Evolutionary conservation across 176 grass and related monocot genomes (phyloP).

Genomic region (Hsuehochloa calcarea): DNA sequence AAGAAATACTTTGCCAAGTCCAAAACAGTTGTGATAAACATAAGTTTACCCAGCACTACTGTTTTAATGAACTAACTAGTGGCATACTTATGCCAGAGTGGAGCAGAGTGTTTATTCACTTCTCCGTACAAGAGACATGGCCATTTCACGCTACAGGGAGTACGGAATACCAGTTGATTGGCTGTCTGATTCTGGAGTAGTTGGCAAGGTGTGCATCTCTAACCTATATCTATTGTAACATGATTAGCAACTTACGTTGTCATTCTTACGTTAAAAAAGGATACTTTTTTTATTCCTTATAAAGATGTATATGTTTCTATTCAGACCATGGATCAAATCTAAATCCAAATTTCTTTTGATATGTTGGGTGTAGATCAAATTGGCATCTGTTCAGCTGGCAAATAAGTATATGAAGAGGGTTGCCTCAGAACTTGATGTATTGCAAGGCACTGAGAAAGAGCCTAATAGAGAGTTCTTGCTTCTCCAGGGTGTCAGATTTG

Average conservation of each 20-base stretch:
- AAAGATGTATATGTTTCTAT: neutral
- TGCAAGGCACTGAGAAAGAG: conserved; percentile 74
- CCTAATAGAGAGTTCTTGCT: conserved; percentile 90
- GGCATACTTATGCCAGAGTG: conserved; percentile 50
- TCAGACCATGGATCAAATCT: conserved; percentile 4
- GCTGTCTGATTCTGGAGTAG: conserved; percentile 76
- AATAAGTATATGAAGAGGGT: conserved; percentile 97
- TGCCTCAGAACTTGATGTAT: conserved; percentile 73
- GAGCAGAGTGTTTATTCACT: conserved; percentile 93
- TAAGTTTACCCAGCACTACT: neutral
- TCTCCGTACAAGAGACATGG: conserved; percentile 83
- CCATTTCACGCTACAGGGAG: conserved; percentile 76
- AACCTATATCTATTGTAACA: neutral
- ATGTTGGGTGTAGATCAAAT: conserved; percentile 73
- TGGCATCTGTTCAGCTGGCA: conserved; percentile 87
- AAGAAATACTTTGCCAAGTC: neutral
- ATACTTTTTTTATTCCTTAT: neutral
- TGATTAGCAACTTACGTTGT: neutral
- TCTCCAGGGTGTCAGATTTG: conserved; percentile 91
- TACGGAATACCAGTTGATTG: conserved; percentile 90
- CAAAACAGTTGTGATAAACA: neutral
- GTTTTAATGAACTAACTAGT: neutral
- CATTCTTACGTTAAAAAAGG: neutral
- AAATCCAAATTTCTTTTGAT: neutral
- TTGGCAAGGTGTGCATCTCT: conserved; percentile 76